phyloP scores from a whole-genome alignment of 169 alveolate species.

The Plasmodium fragile region DNA sequence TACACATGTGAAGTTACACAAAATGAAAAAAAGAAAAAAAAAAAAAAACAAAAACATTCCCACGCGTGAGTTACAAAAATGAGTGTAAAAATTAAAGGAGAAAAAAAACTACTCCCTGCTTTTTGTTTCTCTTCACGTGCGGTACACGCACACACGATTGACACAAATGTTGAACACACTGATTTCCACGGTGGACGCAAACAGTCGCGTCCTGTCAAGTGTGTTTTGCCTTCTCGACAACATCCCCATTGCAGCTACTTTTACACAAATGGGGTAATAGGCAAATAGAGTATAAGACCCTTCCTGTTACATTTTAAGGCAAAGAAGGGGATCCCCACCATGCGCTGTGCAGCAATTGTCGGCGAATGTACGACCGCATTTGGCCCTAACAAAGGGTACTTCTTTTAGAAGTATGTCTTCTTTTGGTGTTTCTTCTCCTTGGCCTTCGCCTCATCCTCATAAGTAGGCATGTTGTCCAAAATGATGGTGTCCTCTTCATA shows the following conservation, averaged over 20 bases:
- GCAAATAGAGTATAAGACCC: not conserved
- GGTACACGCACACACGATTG: not conserved
- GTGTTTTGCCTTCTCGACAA: not conserved
- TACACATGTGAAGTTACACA: not conserved
- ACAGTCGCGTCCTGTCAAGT: not conserved
- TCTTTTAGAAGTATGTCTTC: constrained; percentile 56
- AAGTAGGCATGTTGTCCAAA: constrained; percentile 74
- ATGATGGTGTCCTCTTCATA: constrained; percentile 65
- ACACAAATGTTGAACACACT: not conserved
- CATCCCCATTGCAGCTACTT: not conserved
- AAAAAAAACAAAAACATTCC: not conserved
- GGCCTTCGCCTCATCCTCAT: constrained; percentile 63
- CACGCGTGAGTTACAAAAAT: not conserved
- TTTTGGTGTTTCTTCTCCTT: constrained; percentile 69
- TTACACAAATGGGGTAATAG: not conserved
- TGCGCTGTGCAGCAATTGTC: not conserved
- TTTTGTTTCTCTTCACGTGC: not conserved
- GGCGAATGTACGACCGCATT: not conserved
- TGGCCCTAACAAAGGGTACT: not conserved
- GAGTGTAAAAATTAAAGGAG: not conserved
- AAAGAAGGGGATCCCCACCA: not conserved
- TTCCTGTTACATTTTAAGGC: not conserved
- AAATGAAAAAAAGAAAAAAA: not conserved
- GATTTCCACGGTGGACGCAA: not conserved
- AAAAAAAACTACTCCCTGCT: not conserved